Percentiles rank a stretch among this genome's conserved stretches.
Conservation (phyloP, 1,139 yeast genomes). For the Ogataea hybrid region DNA sequence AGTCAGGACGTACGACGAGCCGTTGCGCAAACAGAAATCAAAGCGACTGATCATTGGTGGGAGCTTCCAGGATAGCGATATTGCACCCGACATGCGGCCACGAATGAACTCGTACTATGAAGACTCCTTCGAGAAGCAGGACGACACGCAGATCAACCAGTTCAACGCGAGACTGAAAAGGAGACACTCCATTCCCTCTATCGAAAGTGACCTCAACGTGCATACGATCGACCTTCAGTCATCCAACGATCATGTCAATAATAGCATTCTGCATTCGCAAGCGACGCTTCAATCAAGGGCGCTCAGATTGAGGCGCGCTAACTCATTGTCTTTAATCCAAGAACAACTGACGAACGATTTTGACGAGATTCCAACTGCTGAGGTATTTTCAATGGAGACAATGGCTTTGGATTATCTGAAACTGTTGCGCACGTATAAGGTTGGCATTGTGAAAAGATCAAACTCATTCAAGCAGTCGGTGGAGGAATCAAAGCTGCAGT, state of each 20-base stretch:
- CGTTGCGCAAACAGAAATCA: constrained; percentile 17
- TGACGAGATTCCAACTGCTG: constrained; percentile 9
- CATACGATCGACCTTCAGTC: constrained; percentile 22
- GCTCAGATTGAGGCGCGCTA: constrained; percentile 19
- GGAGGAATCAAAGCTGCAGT: too few species aligned
- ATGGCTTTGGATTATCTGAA: constrained; percentile 28
- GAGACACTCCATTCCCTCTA: constrained; percentile 32
- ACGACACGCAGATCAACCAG: constrained; percentile 10
- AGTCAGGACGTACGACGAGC: neutral
- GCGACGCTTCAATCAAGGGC: constrained; percentile 5
- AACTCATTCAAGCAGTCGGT: too few species aligned
- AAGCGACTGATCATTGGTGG: constrained; percentile 22
- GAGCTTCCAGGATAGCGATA: constrained; percentile 20
- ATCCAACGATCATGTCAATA: constrained; percentile 9
- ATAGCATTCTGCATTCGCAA: constrained; percentile 8
- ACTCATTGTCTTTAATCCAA: constrained; percentile 29
- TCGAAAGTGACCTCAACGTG: constrained; percentile 27
- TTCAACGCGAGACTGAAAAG: constrained; percentile 28
- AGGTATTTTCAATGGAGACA: constrained; percentile 25
- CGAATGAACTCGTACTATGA: constrained; percentile 9
- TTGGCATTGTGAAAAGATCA: too few species aligned
- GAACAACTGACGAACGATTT: constrained; percentile 15
- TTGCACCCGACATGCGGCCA: constrained; percentile 6
- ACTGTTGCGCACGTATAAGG: too few species aligned
- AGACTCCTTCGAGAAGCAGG: constrained; percentile 2